These are phyloP conservation scores for Byssochlamys sp. DNA, from an alignment of 2,329 filamentous ascomycete species.

Conservation along the genomic window DNA sequence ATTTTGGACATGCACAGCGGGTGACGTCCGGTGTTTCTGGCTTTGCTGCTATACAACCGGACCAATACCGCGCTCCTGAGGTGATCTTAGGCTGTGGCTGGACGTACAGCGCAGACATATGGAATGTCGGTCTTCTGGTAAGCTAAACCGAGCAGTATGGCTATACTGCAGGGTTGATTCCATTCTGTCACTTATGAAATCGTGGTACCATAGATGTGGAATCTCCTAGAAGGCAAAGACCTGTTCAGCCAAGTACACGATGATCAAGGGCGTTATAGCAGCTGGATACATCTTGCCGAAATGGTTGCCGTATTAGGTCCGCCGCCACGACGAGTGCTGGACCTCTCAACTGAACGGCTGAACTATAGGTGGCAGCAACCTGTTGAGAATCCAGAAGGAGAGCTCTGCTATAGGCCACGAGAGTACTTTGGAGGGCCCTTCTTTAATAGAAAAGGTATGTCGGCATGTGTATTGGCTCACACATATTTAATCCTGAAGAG, in stretches of 20 bases:
- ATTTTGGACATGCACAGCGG: slow-evolving; percentile 21
- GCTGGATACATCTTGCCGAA: slow-evolving; percentile 28
- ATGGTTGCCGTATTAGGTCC: slow-evolving; percentile 32
- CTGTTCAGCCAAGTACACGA: slow-evolving; percentile 25
- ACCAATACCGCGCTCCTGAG: background rate
- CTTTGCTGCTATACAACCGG: slow-evolving; percentile 9
- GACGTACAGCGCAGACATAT: background rate
- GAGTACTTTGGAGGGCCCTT: slow-evolving; percentile 18
- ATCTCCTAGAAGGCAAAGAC: slow-evolving; percentile 21
- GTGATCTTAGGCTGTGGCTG: background rate
- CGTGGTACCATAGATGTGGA: slow-evolving; percentile 14
- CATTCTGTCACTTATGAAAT: background rate
- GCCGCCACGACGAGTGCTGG: slow-evolving; percentile 21
- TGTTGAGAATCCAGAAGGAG: slow-evolving; percentile 6
- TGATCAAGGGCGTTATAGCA: slow-evolving; percentile 18
- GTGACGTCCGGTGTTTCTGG: slow-evolving; percentile 12
- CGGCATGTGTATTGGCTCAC: too few relatives aligned
- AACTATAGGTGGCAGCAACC: slow-evolving; percentile 10
- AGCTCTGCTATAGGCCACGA: slow-evolving; percentile 9
- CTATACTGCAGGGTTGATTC: background rate
- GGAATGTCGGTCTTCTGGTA: background rate
- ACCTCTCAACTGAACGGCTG: slow-evolving; percentile 9
- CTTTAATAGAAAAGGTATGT: slow-evolving; percentile 15
- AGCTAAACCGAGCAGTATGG: background rate
- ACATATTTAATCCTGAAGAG: background rate